Conservation (phyloP, 1,139 yeast genomes). For the Zhuliangozyma blackwelliae region DNA sequence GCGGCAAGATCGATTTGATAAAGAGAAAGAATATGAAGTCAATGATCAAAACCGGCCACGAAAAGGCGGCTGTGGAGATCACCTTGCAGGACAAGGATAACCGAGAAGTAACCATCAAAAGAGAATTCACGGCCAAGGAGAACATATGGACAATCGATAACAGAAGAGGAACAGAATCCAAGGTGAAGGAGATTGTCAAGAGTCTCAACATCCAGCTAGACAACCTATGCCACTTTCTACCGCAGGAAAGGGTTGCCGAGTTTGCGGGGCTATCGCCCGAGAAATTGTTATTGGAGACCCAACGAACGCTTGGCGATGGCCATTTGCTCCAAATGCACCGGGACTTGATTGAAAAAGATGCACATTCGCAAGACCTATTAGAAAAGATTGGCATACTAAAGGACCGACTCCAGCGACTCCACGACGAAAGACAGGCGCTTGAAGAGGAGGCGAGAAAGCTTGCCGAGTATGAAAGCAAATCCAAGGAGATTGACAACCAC, state of each 20-base stretch:
- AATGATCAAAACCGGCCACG: conserved; percentile 74
- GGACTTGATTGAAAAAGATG: conserved; percentile 51
- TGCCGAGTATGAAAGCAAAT: conserved; percentile 36
- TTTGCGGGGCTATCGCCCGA: conserved; percentile 83
- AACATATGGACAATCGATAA: conserved; percentile 63
- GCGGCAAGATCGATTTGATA: conserved; percentile 72
- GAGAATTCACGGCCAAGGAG: conserved; percentile 38
- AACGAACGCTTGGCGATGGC: conserved; percentile 71
- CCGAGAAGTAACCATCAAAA: conserved; percentile 29
- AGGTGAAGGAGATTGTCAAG: conserved; percentile 43
- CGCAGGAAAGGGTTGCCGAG: conserved; percentile 93
- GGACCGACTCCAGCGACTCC: conserved; percentile 24
- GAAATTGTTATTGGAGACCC: conserved; percentile 69
- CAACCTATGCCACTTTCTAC: conserved; percentile 88
- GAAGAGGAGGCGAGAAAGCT: conserved; percentile 38
- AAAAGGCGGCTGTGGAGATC: conserved; percentile 55
- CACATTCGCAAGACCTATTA: conserved; percentile 22
- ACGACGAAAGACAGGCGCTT: conserved; percentile 26
- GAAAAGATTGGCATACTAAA: conserved; percentile 27
- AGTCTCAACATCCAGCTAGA: conserved; percentile 76
- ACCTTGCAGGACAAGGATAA: conserved; percentile 49
- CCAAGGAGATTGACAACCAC: conserved; percentile 45
- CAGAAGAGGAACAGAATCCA: conserved; percentile 34
- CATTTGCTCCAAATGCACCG: conserved; percentile 56
- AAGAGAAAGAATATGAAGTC: conserved; percentile 75